These are phyloP conservation scores for Podila clonocystis DNA, from an alignment of 192 early-diverging fungal species.

Conservation along the genomic window DNA sequence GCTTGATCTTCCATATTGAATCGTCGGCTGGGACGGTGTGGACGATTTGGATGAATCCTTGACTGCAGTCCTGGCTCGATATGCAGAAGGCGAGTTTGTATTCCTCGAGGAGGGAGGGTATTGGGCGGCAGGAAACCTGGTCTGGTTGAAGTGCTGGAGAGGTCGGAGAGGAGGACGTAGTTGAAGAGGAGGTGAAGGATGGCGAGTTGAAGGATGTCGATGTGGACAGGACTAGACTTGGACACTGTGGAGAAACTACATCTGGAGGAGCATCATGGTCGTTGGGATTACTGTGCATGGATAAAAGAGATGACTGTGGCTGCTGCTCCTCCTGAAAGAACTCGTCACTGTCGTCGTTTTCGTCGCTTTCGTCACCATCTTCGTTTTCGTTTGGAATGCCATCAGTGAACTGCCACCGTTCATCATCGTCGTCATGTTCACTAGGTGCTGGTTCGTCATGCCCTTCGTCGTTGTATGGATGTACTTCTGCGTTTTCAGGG, in stretches of 20 bases:
- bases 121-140: constrained; percentile 16
- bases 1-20: background rate
- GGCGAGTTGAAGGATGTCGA: constrained; percentile 16
- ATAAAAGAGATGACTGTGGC: background rate
- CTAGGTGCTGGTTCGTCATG: too few relatives aligned
- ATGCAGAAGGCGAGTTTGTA: constrained; percentile 27
- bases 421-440: too few relatives aligned
- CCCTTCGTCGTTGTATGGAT: too few relatives aligned
- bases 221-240: constrained; percentile 16
- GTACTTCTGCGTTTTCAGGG: too few relatives aligned
- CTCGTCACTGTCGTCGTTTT: background rate
- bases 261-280: background rate
- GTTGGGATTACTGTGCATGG: background rate
- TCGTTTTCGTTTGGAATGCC: too few relatives aligned
- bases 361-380: background rate
- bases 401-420: too few relatives aligned
- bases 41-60: constrained; percentile 29
- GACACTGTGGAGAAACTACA: constrained; percentile 14
- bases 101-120: constrained; percentile 16
- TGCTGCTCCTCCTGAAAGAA: background rate
- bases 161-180: background rate
- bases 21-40: background rate
- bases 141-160: constrained; percentile 1
- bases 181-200: constrained; percentile 15
- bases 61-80: constrained; percentile 18